Evolutionary conservation across 768 basidiomycete species (phyloP), one percentile per base, ranked within the genome.

Genomic region (Chiua virens): DNA sequence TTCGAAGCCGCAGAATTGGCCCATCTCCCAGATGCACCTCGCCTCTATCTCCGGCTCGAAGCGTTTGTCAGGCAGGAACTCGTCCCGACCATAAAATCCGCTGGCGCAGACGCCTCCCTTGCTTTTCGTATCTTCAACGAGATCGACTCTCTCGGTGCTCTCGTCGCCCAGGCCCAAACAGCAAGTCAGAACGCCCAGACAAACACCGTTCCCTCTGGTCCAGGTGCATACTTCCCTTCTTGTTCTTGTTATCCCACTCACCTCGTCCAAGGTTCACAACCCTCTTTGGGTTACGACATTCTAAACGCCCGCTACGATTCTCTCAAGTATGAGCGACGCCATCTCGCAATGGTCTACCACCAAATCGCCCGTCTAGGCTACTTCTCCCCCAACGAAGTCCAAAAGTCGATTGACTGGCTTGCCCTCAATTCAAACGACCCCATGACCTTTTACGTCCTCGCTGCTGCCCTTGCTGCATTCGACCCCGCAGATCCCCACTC

Each of bases 351-450:
- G n/a, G 75, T 81, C 14, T 75, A 90, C 32, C 82, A 78, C 65
- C 72, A 81, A 22, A 71, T 92, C 48, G 78, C 83, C 18, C 79
- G 85, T 25, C 70, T 85, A 40, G 88, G 86, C 1, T 78, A 77
- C 58, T 67, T 91, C 37, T 73, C 78, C 1, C 72, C 81, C 0
- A 70, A 67, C 49, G 90, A 92, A 56, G 66, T 92, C 22, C 80
- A 81, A 58, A 69, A 68, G 38, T 69, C 87, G 23, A 71, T 89
- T n/a, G 82, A 89, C 44, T 90, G 91, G 86, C 75, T 92, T 8
- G 73, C 79, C 17, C 66, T 69, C 21, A 81, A 84, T 56, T 76
- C 83, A n/a, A 81, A 80, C 44, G 86, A 91, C 54, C 67, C 82
- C 18, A 80, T 89, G 72, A 78, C 80, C 0, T 82, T 79, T 66